A percentile compares a stretch with the other conserved stretches of the same genome.
Evolutionary conservation across 148 eudicot genomes (phyloP).

Genomic region (Rhododendron vialii): DNA sequence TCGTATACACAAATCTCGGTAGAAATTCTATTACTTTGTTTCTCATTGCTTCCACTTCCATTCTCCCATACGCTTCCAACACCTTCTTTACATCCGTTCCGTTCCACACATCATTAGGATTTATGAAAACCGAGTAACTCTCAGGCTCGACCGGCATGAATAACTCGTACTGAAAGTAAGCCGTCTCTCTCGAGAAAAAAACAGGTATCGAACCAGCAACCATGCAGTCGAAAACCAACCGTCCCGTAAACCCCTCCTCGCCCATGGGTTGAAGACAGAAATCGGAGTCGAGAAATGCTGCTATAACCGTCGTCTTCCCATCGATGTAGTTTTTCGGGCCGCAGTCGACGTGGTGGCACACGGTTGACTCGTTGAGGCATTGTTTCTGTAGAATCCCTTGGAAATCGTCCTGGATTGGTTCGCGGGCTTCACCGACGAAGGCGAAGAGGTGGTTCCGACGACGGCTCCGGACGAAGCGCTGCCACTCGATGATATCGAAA

Average conservation of each 20-base stretch:
- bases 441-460: constrained; percentile 33
- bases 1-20: background rate
- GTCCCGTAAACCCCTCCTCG: constrained; percentile 40
- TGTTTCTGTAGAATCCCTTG: constrained; percentile 20
- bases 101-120: background rate
- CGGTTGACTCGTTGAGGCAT: constrained; percentile 22
- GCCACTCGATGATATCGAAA: constrained; percentile 53
- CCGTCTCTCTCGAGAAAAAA: constrained; percentile 70
- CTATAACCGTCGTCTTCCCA: constrained; percentile 24
- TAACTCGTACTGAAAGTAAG: constrained; percentile 75
- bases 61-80: background rate
- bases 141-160: constrained; percentile 64
- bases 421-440: constrained; percentile 33
- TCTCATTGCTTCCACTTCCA: background rate
- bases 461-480: constrained; percentile 38
- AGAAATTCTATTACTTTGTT: background rate
- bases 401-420: constrained; percentile 26
- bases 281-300: constrained; percentile 29
- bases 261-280: constrained; percentile 60
- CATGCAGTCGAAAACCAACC: constrained; percentile 55
- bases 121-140: constrained; percentile 52
- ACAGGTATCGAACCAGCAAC: constrained; percentile 37
- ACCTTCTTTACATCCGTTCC: background rate
- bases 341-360: constrained; percentile 42
- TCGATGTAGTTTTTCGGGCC: constrained; percentile 23